These are phyloP conservation scores for Microcyclospora tardicrescens DNA, from an alignment of 2,329 filamentous ascomycete species.

Conservation along the genomic window DNA sequence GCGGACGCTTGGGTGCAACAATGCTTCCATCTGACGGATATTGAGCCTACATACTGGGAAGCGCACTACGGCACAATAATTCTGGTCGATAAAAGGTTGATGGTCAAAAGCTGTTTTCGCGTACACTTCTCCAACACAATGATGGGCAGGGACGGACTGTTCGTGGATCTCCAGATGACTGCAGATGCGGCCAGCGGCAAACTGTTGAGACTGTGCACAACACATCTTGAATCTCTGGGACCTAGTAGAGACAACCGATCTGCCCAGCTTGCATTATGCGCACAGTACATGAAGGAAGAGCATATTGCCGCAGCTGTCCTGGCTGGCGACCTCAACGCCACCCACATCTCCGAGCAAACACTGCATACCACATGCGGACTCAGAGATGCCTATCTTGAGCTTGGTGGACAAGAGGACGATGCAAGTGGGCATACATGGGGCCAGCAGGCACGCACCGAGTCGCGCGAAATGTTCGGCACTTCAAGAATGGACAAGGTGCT, in stretches of 20 bases:
- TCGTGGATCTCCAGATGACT: slow-evolving; percentile 36
- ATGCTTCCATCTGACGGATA: slow-evolving; percentile 38
- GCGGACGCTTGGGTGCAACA: slow-evolving; percentile 35
- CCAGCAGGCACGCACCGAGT: slow-evolving; percentile 34
- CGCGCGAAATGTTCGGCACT: slow-evolving; percentile 35
- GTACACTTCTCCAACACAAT: slow-evolving; percentile 35
- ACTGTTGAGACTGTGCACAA: slow-evolving; percentile 40
- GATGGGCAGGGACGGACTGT: slow-evolving; percentile 43
- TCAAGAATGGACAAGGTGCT: slow-evolving; percentile 44
- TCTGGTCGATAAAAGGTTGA: slow-evolving; percentile 37
- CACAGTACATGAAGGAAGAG: slow-evolving; percentile 29
- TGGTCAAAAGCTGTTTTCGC: slow-evolving; percentile 35
- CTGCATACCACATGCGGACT: slow-evolving; percentile 38
- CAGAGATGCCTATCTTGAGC: slow-evolving; percentile 40
- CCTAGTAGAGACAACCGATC: slow-evolving; percentile 37
- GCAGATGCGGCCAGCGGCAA: slow-evolving; percentile 3
- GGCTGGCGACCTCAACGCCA: slow-evolving; percentile 47
- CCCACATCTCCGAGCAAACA: slow-evolving; percentile 39
- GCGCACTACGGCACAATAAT: slow-evolving; percentile 41
- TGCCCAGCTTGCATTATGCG: slow-evolving; percentile 34
- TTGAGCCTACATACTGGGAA: slow-evolving; percentile 32
- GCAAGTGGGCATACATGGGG: slow-evolving; percentile 45
- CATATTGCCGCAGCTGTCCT: slow-evolving; percentile 31
- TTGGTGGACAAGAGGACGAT: slow-evolving; percentile 38
- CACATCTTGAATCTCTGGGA: slow-evolving; percentile 44